Conservation (phyloP, 768 basidiomycete genomes). For the Termitomyces heimii region DNA sequence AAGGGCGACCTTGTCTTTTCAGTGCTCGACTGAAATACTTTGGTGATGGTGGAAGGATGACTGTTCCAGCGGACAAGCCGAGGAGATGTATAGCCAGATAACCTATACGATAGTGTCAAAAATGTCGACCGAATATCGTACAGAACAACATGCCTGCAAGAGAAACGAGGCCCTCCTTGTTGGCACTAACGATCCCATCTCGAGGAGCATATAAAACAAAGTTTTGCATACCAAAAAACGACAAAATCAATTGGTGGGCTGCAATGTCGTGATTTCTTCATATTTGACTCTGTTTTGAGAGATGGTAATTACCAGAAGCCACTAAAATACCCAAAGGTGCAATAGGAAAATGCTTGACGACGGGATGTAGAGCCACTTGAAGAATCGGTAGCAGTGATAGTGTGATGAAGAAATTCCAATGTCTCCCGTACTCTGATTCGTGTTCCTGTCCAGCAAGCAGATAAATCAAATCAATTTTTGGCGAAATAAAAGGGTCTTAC, state of each 20-base stretch:
- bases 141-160: conserved; percentile 46
- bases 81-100: conserved; percentile 89
- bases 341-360: conserved; percentile 52
- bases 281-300: not conserved
- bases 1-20: conserved; percentile 16
- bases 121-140: not conserved
- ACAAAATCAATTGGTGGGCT: conserved; percentile 74
- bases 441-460: conserved; percentile 59
- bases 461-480: not conserved
- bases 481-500: conserved; percentile 31
- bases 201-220: conserved; percentile 68
- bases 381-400: conserved; percentile 74
- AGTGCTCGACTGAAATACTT: conserved; percentile 61
- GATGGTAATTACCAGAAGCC: conserved; percentile 37
- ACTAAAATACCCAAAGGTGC: conserved; percentile 58
- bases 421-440: conserved; percentile 90
- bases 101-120: conserved; percentile 35
- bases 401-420: conserved; percentile 99
- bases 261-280: not conserved
- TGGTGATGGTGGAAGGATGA: conserved; percentile 75
- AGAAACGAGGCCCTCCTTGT: conserved; percentile 91
- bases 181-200: conserved; percentile 58
- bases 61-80: conserved; percentile 75
- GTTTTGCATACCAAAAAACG: conserved; percentile 44
- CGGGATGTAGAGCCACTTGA: conserved; percentile 62